Percentiles rank a stretch among this genome's conserved stretches.
Evolutionary conservation across 2,329 filamentous ascomycete genomes (phyloP).

Genomic region (Dendryphion nanum): DNA sequence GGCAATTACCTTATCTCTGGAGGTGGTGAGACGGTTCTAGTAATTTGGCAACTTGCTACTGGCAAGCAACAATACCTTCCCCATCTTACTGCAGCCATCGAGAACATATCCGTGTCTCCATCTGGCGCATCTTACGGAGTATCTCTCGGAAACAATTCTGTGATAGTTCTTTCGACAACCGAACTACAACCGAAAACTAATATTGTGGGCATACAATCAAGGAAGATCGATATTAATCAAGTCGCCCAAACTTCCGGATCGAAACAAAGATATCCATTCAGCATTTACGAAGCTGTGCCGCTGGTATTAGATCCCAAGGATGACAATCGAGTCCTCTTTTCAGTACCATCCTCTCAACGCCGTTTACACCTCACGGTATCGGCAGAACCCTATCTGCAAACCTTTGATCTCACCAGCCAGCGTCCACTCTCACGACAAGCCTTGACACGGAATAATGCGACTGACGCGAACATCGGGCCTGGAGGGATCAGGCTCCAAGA

Average conservation of each 20-base stretch:
- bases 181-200: conserved; percentile 84
- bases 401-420: conserved; percentile 78
- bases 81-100: conserved; percentile 83
- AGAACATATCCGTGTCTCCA: conserved; percentile 79
- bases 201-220: conserved; percentile 74
- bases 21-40: conserved; percentile 82
- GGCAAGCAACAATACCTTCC: conserved; percentile 79
- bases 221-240: conserved; percentile 28
- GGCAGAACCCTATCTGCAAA: conserved; percentile 69
- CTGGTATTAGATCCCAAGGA: conserved; percentile 43
- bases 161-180: conserved; percentile 85
- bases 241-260: conserved; percentile 19
- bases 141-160: conserved; percentile 86
- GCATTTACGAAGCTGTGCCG: conserved; percentile 29
- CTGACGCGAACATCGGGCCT: conserved; percentile 72
- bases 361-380: conserved; percentile 15
- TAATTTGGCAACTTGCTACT: conserved; percentile 92
- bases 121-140: conserved; percentile 78
- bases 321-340: conserved; percentile 44
- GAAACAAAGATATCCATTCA: conserved; percentile 14
- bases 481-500: conserved; percentile 71
- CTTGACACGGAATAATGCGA: conserved; percentile 81
- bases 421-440: conserved; percentile 83
- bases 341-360: conserved; percentile 51
- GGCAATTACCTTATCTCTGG: conserved; percentile 94